Conservation (phyloP, 805 yeast species). For the Komagataella populi region DNA sequence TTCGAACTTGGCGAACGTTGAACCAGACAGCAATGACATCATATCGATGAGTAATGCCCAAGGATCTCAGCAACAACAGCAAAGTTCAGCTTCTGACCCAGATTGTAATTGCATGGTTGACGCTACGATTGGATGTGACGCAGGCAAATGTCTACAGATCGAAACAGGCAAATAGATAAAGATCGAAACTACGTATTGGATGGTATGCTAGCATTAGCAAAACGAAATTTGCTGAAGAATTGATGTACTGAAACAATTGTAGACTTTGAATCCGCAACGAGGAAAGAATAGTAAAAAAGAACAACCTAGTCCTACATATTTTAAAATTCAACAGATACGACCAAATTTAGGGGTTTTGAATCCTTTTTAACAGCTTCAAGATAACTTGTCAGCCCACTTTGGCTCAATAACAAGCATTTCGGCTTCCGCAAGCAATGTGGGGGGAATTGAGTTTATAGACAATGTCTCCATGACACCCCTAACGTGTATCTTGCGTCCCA, state of each 20-base stretch:
- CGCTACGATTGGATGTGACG: slow-evolving; percentile 36
- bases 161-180: not conserved
- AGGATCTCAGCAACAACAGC: slow-evolving; percentile 2
- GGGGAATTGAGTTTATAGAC: not conserved
- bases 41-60: slow-evolving; percentile 4
- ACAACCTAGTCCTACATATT: not conserved
- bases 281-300: no score
- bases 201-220: not conserved
- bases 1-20: slow-evolving; percentile 3
- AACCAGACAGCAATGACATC: slow-evolving; percentile 12
- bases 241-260: not conserved
- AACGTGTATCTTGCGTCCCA: slow-evolving; percentile 1
- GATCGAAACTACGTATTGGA: not conserved
- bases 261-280: not conserved
- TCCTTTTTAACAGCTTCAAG: not conserved
- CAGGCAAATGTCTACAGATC: slow-evolving; percentile 23
- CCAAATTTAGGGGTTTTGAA: not conserved
- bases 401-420: slow-evolving; percentile 1
- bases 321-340: not conserved
- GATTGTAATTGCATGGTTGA: slow-evolving; percentile 29
- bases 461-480: not conserved
- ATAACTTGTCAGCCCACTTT: not conserved
- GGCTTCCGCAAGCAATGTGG: not conserved
- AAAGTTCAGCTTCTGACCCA: slow-evolving; percentile 18
- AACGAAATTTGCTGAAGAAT: no score